Base-by-base conservation (phyloP, 495 filamentous ascomycete species). In the Xylona heveae region DNA sequence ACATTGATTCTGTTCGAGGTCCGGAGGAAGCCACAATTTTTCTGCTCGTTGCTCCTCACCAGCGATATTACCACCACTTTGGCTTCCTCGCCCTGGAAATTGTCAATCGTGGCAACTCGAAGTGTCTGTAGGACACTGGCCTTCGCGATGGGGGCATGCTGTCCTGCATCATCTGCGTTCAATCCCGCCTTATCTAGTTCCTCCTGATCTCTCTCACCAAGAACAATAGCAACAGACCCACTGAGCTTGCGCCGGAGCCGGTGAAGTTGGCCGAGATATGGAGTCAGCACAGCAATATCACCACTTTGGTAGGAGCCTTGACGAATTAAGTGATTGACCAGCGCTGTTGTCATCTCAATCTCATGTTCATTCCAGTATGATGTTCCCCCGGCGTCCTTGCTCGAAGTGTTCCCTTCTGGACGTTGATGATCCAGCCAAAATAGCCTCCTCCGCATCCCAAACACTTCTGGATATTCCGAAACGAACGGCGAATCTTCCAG, bases 1-100 rank as follows among this genome's bases (percentile, higher is more conserved):
- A 88, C 79, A 40, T 91, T 91, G 47, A 88, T 80, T 1, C 81
- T 62, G 38, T 88, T 85, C 0, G 61, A 53, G 5, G 73, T 79
- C 26, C 63, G 66, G 9, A 88, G 52, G 38, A 91, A 91, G 1
- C 79, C 80, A 28, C 64, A 68, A n/a, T 58, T 59, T 24, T 57
- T 59, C 16, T 64, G 42, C 2, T 46, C 35, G 40, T 85, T 88
- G 49, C 73, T 77, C 28, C 79, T 61, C 8, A 88, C 81, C 0
- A 88, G 51, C 0, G 78, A 84, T n/a, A 90, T 59, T n/a, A 88
- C 56, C 6, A 88, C 61, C 3, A 85, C 59, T 32, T 79, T 77
- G 9, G 77, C 77, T 42, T 88, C 77, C 45, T 88, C 78, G 5
- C 76, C 76, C 42, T 83, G 78, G 35, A 84, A 84, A 42, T 81